Evolutionary conservation across 169 alveolate genomes (phyloP).

Genomic region (Plasmodium chabaudi): DNA sequence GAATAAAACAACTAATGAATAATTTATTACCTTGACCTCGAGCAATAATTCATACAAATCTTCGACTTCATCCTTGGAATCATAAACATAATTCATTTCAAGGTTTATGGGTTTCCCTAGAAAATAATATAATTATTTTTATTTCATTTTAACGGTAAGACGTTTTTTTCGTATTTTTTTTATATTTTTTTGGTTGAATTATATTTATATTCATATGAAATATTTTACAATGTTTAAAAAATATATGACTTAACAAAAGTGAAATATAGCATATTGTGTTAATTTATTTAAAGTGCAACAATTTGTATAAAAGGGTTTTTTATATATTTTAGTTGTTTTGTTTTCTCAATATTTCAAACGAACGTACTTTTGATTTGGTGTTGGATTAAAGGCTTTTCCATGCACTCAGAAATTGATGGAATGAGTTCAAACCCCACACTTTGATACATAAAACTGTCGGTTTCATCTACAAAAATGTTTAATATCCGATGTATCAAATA

Average conservation of each 20-base stretch:
- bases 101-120: conserved; percentile 87
- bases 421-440: conserved; percentile 95
- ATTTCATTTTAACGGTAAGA: not conserved
- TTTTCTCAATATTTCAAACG: conserved; percentile 7
- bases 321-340: conserved; percentile 5
- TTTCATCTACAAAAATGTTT: conserved; percentile 83
- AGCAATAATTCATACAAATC: conserved; percentile 88
- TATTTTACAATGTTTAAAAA: too few relatives aligned
- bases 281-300: too few relatives aligned
- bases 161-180: not conserved
- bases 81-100: conserved; percentile 87
- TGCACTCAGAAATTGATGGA: conserved; percentile 94
- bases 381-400: conserved; percentile 92
- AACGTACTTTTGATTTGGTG: conserved; percentile 82
- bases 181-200: conserved; percentile 7
- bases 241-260: too few relatives aligned
- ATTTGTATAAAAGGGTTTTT: too few relatives aligned
- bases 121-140: conserved; percentile 36
- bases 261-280: too few relatives aligned
- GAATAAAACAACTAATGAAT: not conserved
- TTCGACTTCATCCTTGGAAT: conserved; percentile 95
- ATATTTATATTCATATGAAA: not conserved
- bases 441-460: conserved; percentile 97
- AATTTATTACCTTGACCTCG: conserved; percentile 78
- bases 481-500: conserved; percentile 16